Evolutionary conservation across 2,329 filamentous ascomycete species (phyloP).

Genomic region (Diaporthe australafricana): DNA sequence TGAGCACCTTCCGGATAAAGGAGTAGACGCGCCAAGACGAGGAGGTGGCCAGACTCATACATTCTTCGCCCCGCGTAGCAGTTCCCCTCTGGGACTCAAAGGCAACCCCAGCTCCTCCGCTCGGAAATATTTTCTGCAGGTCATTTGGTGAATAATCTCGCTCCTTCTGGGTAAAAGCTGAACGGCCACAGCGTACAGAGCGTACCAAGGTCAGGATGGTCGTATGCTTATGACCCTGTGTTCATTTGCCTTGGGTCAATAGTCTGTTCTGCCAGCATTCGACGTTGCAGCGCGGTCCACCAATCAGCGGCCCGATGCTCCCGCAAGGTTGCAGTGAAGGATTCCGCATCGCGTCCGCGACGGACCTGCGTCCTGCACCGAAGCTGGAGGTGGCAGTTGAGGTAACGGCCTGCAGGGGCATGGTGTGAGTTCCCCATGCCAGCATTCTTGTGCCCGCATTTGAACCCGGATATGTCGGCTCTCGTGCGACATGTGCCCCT

Average conservation of each 20-base stretch:
- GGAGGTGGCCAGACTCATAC: slow-evolving; percentile 9
- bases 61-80: not conserved
- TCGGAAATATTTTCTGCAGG: not conserved
- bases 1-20: slow-evolving; percentile 29
- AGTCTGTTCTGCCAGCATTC: not conserved
- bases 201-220: not conserved
- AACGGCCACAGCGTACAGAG: not conserved
- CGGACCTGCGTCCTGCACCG: slow-evolving; percentile 20
- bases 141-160: slow-evolving; percentile 13
- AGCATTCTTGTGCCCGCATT: not conserved
- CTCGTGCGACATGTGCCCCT: not conserved
- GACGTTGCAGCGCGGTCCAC: not conserved
- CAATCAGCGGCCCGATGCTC: not conserved
- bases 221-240: slow-evolving; percentile 2
- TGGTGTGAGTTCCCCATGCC: not conserved
- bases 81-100: not conserved
- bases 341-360: slow-evolving; percentile 14
- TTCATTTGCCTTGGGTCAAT: slow-evolving; percentile 21
- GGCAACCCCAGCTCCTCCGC: not conserved
- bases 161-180: slow-evolving; percentile 22
- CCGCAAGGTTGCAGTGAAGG: slow-evolving; percentile 23
- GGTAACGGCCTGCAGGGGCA: not conserved
- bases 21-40: slow-evolving; percentile 16
- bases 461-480: slow-evolving; percentile 8
- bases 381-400: not conserved